Conservation (phyloP, 768 basidiomycete genomes). For the Mrakia frigida region DNA sequence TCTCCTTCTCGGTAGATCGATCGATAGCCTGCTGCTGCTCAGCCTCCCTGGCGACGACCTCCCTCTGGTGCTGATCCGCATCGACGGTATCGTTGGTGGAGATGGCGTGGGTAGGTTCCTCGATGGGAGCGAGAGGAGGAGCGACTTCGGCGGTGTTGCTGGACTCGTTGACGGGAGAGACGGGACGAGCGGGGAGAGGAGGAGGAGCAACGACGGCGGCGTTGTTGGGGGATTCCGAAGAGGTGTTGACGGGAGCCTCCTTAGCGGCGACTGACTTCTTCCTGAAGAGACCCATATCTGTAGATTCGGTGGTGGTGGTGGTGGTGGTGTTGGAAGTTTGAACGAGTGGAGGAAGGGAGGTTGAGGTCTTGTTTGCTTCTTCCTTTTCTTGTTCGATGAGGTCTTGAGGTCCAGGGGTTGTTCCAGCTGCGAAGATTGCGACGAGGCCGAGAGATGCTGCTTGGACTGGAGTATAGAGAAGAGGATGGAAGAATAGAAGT, state of each 20-base stretch:
- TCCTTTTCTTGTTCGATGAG: neutral
- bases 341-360: neutral
- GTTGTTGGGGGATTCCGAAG: neutral
- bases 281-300: constrained; percentile 7
- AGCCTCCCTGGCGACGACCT: constrained; percentile 6
- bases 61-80: neutral
- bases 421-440: neutral
- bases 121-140: neutral
- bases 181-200: constrained; percentile 1
- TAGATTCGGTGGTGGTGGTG: neutral
- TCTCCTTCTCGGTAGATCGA: neutral
- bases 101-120: neutral
- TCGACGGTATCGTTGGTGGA: neutral
- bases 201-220: neutral
- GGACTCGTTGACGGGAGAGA: neutral
- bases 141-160: neutral
- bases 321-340: neutral
- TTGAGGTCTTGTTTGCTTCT: neutral
- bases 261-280: neutral
- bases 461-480: neutral
- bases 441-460: constrained; percentile 7
- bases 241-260: neutral
- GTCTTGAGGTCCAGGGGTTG: constrained; percentile 6
- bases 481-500: neutral
- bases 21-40: neutral